Base-by-base conservation (phyloP, 2,329 filamentous ascomycete species). In the Colletotrichum lentis region DNA sequence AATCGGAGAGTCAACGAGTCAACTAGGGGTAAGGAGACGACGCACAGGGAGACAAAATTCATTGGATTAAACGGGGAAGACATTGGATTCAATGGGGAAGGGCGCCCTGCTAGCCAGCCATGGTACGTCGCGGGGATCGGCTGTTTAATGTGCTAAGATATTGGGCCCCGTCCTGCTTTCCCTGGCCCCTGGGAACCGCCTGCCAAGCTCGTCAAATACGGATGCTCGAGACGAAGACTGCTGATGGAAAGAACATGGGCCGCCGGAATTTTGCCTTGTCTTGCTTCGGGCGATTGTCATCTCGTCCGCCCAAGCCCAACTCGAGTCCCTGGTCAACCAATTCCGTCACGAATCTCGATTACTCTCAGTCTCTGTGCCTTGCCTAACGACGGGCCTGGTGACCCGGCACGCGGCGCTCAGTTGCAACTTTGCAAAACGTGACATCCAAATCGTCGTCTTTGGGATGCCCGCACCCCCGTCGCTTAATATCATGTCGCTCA, bases 31-130 rank as follows among this genome's bases (percentile, higher is more conserved):
- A 10, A 6, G 31, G 31, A 35, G 31, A 3, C 31, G 22, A 27
- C 16, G 27, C 16, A 24, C 54, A 67, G 65, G 61, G 65, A 67
- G 65, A 55, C 43, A n/a, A 24, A 10, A 8, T 8, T 37, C 27
- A 20, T 35, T 24, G 44, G 31, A 24, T 8, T 43, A 65, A 39
- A 56, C 35, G 47, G 35, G 57, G 31, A 57, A 46, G 31, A 35
- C 18, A 27, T 41, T 43, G 35, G n/a, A 16, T 7, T 41, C 55
- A 27, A 50, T 31, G 41, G 37, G 49, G 41, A 50, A 57, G n/a
- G 57, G 50, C 62, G 43, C 62, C n/a, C 62, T 52, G 50, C 14
- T 54, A 58, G 54, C 41, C 65, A 55, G 43, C 62, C 66, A 58
- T 47, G 54, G 54, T 54, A 61, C 57, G 54, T 67, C 35, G 61